Base-by-base conservation (phyloP, 768 basidiomycete species). In the Boletus subparvulus region DNA sequence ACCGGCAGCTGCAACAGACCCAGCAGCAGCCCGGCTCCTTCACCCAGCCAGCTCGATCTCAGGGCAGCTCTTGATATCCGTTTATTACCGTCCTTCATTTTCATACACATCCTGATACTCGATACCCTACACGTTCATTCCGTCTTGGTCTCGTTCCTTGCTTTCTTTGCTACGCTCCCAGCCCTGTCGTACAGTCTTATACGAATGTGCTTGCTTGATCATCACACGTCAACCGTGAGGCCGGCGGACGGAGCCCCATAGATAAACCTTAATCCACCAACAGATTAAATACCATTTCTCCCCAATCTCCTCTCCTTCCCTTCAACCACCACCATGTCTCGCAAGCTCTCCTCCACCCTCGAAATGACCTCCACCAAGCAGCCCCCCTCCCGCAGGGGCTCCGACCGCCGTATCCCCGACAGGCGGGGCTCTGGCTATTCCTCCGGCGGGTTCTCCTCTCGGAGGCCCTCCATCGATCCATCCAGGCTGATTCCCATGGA, bases 391-490 rank as follows among this genome's bases (percentile, higher is more conserved):
- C 81, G 82, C 61, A 77, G 81, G 64, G 72, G 73, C 55, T 78
- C 78, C 21, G 77, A 77, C 10, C 77, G 78, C 28, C 73, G 77
- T 26, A 50, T 58, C 43, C 77, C 77, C 21, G 82, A 82, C 39
- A 76, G 80, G 45, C 76, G 80, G 32, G 75, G 73, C 57, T 84
- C 84, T 24, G 78, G 77, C 62, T 74, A 77, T 40, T 70, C 67
- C 0, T 66, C 70, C 17, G 77, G 73, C n/a, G 77, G 73, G n/a
- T 67, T 77, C 66, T 71, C 77, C 39, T 88, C 87, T 28, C 80
- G 89, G 59, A 79, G 86, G 43, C 77, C 80, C 1, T 90, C 89
- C 53, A 92, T 92, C 67, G 90, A 92, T 70, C 90, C 90, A 52
- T 82, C 82, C 63, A 81, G 80, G 73, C 82, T 92, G 57, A 63